Conservation (phyloP, 805 yeast species). For the Ogataea pignaliae region DNA sequence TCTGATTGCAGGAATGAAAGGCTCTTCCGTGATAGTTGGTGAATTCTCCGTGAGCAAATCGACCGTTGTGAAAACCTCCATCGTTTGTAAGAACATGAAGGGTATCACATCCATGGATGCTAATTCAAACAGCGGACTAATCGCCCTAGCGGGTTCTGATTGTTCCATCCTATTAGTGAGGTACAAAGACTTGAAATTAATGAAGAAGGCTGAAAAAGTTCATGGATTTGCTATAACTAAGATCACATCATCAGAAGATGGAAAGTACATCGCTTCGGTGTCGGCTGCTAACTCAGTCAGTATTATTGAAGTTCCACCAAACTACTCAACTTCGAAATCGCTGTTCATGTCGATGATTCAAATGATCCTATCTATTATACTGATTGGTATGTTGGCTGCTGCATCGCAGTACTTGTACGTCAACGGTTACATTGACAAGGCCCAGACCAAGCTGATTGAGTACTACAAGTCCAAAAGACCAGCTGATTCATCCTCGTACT, state of each 20-base stretch:
- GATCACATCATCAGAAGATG: slow-evolving; percentile 64
- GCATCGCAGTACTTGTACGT: slow-evolving; percentile 25
- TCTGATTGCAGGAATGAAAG: slow-evolving; percentile 41
- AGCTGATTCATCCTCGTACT: slow-evolving; percentile 31
- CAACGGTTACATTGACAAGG: slow-evolving; percentile 24
- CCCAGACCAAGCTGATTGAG: slow-evolving; percentile 17
- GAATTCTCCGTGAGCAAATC: slow-evolving; percentile 40
- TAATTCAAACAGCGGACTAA: slow-evolving; percentile 32
- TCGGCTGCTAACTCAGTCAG: slow-evolving; percentile 75
- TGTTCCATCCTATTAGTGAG: slow-evolving; percentile 58
- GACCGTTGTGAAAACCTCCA: slow-evolving; percentile 37
- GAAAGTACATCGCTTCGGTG: slow-evolving; percentile 61
- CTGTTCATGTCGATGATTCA: slow-evolving; percentile 24
- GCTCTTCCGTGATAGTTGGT: slow-evolving; percentile 40
- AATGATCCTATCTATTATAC: slow-evolving; percentile 19
- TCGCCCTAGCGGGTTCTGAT: slow-evolving; percentile 62
- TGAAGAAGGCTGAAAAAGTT: slow-evolving; percentile 52
- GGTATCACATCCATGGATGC: slow-evolving; percentile 55
- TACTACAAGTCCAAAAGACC: slow-evolving; percentile 22
- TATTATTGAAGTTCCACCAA: slow-evolving; percentile 55
- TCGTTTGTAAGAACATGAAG: slow-evolving; percentile 44
- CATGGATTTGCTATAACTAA: slow-evolving; percentile 79
- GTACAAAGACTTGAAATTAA: slow-evolving; percentile 44
- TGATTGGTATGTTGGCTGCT: slow-evolving; percentile 22
- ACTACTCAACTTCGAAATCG: slow-evolving; percentile 39